Evolutionary conservation across 2,329 filamentous ascomycete genomes (phyloP), one percentile per base, ranked within the genome.

Genomic region (Cladorrhinum sp.): DNA sequence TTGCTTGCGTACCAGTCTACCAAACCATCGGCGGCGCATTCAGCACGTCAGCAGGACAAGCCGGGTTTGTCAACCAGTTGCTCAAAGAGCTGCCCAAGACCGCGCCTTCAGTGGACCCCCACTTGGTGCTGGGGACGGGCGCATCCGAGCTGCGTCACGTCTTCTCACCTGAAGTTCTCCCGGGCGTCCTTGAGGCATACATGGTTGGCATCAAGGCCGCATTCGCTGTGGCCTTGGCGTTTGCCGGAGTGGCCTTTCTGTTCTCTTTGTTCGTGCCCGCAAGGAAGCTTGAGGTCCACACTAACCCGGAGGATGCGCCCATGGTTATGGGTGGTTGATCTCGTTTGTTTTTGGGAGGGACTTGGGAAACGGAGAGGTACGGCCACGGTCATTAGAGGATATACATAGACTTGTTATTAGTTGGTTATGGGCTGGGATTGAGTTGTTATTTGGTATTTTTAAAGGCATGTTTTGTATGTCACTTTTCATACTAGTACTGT

Each of bases 171-270:
- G 70, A 81, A 12, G 76, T 76, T 63, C 68, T 88, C 0, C 68
- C 73, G 0, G 77, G 76, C 0, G 82, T 90, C 48, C 73, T 87
- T 16, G 56, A 68, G 0, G 83, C 82, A 0, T 90, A 90, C 73
- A 87, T 82, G 61, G 73, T 81, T 56, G 82, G 82, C 0, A 84
- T 87, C 67, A 85, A 85, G 67, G 82, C 86, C 6, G 77, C 79
- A 2, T 78, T 85, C 24, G 86, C 82, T 0, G 74, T 86, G 64
- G 76, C 79, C 1, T 36, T 36, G 33, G 33, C 9, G 33, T 74
- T 77, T 6, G 67, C 83, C 5, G 78, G 76, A 2, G 75, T 69
- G 1, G 74, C 74, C 0, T 28, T 73, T 5, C 66, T 72, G 0
- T 67, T 73, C 12, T 36, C 33, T 16, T 36, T 36, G 14, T 3